These are phyloP conservation scores for Nyctanthes arbortristis DNA, from an alignment of 257 asterid species.

Conservation along the genomic window DNA sequence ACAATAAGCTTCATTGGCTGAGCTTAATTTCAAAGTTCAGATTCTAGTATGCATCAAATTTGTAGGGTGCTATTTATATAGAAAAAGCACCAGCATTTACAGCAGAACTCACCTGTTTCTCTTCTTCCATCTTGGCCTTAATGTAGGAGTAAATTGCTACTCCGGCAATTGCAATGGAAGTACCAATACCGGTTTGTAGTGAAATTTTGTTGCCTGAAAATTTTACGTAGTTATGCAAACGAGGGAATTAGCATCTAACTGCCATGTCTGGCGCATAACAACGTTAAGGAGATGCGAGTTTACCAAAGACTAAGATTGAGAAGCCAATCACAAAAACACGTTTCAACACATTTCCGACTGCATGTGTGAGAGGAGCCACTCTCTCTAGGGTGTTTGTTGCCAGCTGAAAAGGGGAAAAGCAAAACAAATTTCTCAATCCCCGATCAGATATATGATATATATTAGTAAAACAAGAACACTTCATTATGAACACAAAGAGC, in stretches of 20 bases:
- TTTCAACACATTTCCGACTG: slow-evolving; percentile 96
- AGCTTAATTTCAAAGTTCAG: too few relatives aligned
- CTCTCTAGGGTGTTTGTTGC: slow-evolving; percentile 99
- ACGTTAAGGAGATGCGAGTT: slow-evolving; percentile 9
- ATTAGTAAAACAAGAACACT: background rate
- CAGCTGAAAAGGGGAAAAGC: slow-evolving; percentile 40
- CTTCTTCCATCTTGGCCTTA: slow-evolving; percentile 97
- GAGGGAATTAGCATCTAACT: background rate
- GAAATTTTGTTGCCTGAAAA: slow-evolving; percentile 85
- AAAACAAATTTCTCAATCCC: background rate
- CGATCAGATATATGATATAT: too few relatives aligned
- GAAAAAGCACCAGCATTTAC: background rate
- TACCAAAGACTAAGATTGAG: slow-evolving; percentile 88
- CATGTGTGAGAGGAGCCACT: slow-evolving; percentile 96
- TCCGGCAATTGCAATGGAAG: slow-evolving; percentile 87
- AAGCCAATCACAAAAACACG: slow-evolving; percentile 98
- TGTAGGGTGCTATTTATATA: background rate
- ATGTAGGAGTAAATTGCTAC: slow-evolving; percentile 90
- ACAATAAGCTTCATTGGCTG: too few relatives aligned
- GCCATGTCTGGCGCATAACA: background rate
- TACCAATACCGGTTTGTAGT: slow-evolving; percentile 89
- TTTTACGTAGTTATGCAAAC: background rate
- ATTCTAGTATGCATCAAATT: background rate
- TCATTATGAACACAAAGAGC: background rate
- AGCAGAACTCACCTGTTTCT: slow-evolving; percentile 70